Evolutionary conservation across 1,284 basidiomycete species (phyloP), one percentile per base, ranked within the genome.

Genomic region (Gomphus bonarii): DNA sequence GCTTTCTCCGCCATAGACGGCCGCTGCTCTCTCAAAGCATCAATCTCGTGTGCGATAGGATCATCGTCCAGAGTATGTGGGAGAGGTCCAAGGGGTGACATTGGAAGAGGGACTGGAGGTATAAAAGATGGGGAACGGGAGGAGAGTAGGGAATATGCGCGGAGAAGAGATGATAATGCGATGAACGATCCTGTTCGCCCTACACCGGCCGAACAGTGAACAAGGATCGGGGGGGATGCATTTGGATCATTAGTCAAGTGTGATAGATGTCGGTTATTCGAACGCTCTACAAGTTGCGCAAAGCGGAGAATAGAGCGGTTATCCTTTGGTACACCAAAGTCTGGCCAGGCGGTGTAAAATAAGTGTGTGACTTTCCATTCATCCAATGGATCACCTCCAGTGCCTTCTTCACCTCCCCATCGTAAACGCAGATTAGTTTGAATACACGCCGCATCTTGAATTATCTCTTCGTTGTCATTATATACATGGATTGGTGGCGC

Each of bases 111-210:
- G 7, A 33, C 31, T 31, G 28, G 14, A 30, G 50, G 31, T 36
- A 35, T 61, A 48, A 65, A 47, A 38, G 67, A 60, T 40, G 68
- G 66, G 14, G 68, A 66, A 25, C 61, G 64, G 18, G 66, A 40
- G 3, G 63, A 61, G 1, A 89, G 70, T 57, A 85, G 70, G 38
- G 72, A 75, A 60, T 80, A 68, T 43, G 73, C 67, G 30, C 87
- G 82, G 28, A 91, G 71, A 30, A 91, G 72, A 14, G 89, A 91
- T 11, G 79, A 82, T 20, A 91, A 68, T 0, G 88, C 84, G 64
- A 89, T 84, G 71, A 92, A 95, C 33, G 89, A 82, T 16, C 94
- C 94, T 0, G 94, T 95, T 25, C 94, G 80, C 0, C 94, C 94
- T 40, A 95, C 80, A 3, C 94, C 94, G 0, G 94, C 94, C 22